These are phyloP conservation scores for grape (Vitis vinifera) DNA, from an alignment of 164 flowering plant species.

Conservation along the genomic window DNA sequence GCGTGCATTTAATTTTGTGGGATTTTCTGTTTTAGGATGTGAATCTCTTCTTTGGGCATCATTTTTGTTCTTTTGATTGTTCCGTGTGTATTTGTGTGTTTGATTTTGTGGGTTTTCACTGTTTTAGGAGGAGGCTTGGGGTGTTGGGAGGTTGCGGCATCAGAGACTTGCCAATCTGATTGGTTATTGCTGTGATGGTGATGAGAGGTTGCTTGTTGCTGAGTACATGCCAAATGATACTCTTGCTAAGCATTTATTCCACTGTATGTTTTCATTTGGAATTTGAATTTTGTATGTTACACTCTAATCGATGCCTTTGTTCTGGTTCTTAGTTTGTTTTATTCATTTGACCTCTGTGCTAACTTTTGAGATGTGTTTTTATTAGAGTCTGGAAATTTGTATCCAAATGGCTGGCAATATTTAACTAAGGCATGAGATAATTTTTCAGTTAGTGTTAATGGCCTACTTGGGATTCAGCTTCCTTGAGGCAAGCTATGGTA, in stretches of 20 bases:
- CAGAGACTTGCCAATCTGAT: slow-evolving; percentile 36
- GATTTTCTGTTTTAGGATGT: neutral
- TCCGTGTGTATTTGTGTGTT: neutral
- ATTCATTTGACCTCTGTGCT: too few species aligned
- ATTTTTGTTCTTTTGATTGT: too few species aligned
- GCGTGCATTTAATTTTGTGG: neutral
- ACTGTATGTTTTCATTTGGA: slow-evolving; percentile 32
- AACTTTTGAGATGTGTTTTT: too few species aligned
- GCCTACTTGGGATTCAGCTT: too few species aligned
- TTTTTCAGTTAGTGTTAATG: too few species aligned
- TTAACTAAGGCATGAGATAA: too few species aligned
- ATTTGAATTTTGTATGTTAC: neutral
- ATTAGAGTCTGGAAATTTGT: too few species aligned
- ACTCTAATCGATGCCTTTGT: neutral
- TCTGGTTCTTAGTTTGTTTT: slow-evolving; percentile 1
- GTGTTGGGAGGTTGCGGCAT: slow-evolving; percentile 48
- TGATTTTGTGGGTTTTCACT: too few species aligned
- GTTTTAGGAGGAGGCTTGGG: slow-evolving; percentile 51
- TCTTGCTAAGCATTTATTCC: slow-evolving; percentile 58
- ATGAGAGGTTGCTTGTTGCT: slow-evolving; percentile 47
- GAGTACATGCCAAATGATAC: slow-evolving; percentile 60
- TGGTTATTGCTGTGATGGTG: slow-evolving; percentile 46
- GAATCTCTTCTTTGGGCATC: too few species aligned
- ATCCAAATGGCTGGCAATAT: too few species aligned
- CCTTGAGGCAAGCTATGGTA: too few species aligned